These are phyloP conservation scores for Solanum okadae DNA, from an alignment of 257 asterid species.

Conservation along the genomic window DNA sequence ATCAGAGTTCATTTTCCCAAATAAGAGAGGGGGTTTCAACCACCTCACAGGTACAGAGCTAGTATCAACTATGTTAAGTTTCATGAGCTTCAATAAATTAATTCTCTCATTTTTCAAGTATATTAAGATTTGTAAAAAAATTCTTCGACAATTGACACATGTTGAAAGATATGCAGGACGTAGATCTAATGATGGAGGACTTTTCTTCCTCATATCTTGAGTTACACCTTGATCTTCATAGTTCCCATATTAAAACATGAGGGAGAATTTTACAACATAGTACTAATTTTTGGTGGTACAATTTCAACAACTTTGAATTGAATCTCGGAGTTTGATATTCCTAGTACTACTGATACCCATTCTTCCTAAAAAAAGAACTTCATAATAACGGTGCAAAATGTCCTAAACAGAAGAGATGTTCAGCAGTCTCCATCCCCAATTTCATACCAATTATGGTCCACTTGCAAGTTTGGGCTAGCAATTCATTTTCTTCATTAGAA, in stretches of 20 bases:
- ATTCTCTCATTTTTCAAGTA: not conserved
- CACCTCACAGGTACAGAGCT: not conserved
- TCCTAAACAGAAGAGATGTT: not conserved
- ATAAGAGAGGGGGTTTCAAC: not conserved
- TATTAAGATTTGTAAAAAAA: not conserved
- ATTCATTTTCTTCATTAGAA: too few relatives aligned
- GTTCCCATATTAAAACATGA: not conserved
- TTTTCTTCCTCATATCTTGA: not conserved
- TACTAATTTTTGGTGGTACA: too few relatives aligned
- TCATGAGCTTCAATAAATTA: not conserved
- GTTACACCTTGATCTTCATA: not conserved
- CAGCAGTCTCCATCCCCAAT: not conserved
- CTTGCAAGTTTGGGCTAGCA: too few relatives aligned
- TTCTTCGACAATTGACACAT: not conserved
- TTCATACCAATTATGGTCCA: not conserved
- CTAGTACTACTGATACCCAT: not conserved
- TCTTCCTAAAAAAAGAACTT: not conserved
- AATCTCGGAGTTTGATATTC: not conserved
- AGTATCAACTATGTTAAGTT: not conserved
- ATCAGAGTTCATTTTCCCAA: not conserved
- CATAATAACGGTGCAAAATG: not conserved
- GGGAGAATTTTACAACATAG: too few relatives aligned
- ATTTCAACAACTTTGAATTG: not conserved
- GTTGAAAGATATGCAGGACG: too few relatives aligned
- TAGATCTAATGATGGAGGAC: not conserved